Percentiles rank a stretch among this genome's conserved stretches.
Conservation (phyloP, 225 moss, liverwort and hornwort genomes). For the Pseudoscleropodium purum region DNA sequence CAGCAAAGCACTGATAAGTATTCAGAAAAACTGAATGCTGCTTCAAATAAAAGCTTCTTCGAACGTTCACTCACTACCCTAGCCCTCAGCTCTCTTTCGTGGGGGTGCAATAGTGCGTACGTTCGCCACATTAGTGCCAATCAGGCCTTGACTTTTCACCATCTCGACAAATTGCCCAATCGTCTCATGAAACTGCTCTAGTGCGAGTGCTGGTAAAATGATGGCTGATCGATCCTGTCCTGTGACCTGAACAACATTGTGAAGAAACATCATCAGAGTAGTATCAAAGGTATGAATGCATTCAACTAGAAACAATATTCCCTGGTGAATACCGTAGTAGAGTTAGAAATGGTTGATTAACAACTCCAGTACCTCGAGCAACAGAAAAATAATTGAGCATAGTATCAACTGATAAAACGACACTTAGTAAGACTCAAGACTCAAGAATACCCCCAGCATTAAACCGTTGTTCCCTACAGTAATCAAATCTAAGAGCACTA, state of each 20-base stretch:
- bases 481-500: not conserved
- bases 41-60: conserved; percentile 23
- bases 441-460: not conserved
- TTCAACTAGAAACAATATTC: not conserved
- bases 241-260: conserved; percentile 33
- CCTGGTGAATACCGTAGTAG: not conserved
- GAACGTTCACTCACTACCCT: conserved; percentile 37
- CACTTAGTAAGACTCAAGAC: not conserved
- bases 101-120: conserved; percentile 71
- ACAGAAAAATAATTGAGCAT: not conserved
- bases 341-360: not conserved
- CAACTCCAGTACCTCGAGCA: not conserved
- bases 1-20: conserved; percentile 52
- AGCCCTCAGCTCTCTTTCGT: conserved; percentile 66
- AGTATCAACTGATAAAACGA: not conserved
- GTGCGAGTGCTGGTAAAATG: conserved; percentile 51
- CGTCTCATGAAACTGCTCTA: conserved; percentile 65
- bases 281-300: not conserved
- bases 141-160: conserved; percentile 63
- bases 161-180: conserved; percentile 68
- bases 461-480: not conserved
- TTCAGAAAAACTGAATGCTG: conserved; percentile 26
- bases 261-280: not conserved
- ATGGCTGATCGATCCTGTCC: conserved; percentile 63
- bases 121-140: conserved; percentile 53